Conservation (phyloP, 2,329 filamentous ascomycete genomes). For the Macroventuria anomochaeta region DNA sequence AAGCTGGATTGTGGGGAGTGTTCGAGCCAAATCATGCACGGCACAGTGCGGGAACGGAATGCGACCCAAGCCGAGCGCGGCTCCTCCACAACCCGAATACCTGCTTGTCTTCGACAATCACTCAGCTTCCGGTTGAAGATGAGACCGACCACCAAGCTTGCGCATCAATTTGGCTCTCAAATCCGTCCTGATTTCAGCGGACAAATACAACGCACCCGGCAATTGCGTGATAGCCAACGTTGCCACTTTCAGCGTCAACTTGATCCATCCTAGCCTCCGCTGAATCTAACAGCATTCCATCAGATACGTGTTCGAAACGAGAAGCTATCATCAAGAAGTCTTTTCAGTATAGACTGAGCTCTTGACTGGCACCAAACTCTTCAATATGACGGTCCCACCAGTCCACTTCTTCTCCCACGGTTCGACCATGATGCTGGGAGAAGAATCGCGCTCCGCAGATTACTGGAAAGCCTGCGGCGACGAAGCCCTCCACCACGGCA, state of each 20-base stretch:
- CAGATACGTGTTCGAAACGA: background rate
- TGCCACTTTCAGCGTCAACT: background rate
- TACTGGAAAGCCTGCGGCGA: constrained; percentile 73
- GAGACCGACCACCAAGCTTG: constrained; percentile 1
- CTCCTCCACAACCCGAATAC: constrained; percentile 22
- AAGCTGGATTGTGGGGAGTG: constrained; percentile 16
- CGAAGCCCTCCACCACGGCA: constrained; percentile 63
- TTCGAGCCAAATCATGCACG: constrained; percentile 18
- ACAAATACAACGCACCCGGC: background rate
- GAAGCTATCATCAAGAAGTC: background rate
- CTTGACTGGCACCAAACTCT: background rate
- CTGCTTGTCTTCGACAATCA: background rate
- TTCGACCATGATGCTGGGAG: constrained; percentile 74
- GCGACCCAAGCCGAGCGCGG: background rate
- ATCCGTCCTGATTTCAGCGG: background rate
- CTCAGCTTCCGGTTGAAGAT: background rate
- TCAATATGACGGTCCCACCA: constrained; percentile 53
- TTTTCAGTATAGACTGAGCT: background rate
- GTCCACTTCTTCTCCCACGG: constrained; percentile 74
- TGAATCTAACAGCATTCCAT: background rate
- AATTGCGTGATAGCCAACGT: background rate
- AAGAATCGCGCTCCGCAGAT: constrained; percentile 65
- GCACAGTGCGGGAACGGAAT: background rate
- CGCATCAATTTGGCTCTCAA: background rate
- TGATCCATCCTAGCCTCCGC: background rate